Percentiles rank a stretch among this genome's conserved stretches.
Conservation (phyloP, 495 filamentous ascomycete genomes). For the Sporormia fimetaria region DNA sequence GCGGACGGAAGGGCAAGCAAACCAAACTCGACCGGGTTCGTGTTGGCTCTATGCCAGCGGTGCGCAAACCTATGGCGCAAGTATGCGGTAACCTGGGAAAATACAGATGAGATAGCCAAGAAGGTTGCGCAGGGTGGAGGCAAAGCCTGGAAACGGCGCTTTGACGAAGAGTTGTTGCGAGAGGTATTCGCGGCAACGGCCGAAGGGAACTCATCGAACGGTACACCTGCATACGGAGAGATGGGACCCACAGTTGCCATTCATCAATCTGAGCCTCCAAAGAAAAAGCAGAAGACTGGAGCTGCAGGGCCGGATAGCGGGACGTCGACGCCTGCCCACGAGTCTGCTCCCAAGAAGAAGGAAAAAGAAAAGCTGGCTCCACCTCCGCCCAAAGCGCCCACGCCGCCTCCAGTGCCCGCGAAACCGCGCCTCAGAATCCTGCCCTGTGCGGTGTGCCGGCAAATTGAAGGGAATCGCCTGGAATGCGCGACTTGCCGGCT, state of each 20-base stretch:
- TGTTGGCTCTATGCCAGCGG: conserved; percentile 75
- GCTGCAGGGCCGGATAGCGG: conserved; percentile 41
- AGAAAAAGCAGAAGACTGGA: conserved; percentile 47
- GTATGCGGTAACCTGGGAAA: conserved; percentile 92
- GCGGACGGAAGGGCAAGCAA: conserved; percentile 53
- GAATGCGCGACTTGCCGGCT: conserved; percentile 61
- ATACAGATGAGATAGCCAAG: conserved; percentile 85
- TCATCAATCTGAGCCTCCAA: conserved; percentile 32
- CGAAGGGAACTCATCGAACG: conserved; percentile 39
- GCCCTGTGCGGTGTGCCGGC: conserved; percentile 74
- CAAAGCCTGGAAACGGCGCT: conserved; percentile 72
- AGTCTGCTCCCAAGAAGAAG: conserved; percentile 45
- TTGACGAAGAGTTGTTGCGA: conserved; percentile 83
- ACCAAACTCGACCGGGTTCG: conserved; percentile 65
- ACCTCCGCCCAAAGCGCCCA: conserved; percentile 31
- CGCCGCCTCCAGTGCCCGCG: conserved; percentile 31
- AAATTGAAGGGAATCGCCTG: conserved; percentile 70
- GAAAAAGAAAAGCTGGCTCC: conserved; percentile 42
- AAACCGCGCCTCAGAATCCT: conserved; percentile 37
- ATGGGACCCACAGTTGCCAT: conserved; percentile 5
- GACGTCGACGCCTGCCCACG: conserved; percentile 37
- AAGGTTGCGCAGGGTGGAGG: conserved; percentile 74
- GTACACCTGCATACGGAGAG: conserved; percentile 14
- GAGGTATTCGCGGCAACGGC: conserved; percentile 53
- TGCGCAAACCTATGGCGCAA: conserved; percentile 89